Conservation (phyloP, 768 basidiomycete genomes). For the Leccinum uliginosum region DNA sequence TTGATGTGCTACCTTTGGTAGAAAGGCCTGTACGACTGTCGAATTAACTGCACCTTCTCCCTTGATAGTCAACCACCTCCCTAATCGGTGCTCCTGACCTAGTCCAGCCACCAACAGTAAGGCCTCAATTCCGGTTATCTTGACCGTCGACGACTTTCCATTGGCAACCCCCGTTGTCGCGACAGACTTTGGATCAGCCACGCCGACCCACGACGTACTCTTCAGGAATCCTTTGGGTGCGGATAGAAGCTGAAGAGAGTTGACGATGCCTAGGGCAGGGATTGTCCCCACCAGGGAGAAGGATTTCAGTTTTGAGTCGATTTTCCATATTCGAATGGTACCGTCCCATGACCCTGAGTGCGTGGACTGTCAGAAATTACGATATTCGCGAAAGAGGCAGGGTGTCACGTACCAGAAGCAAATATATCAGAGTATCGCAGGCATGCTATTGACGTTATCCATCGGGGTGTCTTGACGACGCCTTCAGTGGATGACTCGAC, state of each 20-base stretch:
- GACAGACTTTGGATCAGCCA: not conserved
- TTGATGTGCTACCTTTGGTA: constrained; percentile 26
- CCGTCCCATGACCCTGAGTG: constrained; percentile 90
- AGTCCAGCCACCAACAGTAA: constrained; percentile 73
- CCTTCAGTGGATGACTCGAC: constrained; percentile 70
- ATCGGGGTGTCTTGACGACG: constrained; percentile 71
- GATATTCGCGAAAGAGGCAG: not conserved
- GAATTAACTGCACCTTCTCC: constrained; percentile 70
- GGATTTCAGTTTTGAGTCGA: constrained; percentile 72
- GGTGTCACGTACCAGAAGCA: constrained; percentile 63
- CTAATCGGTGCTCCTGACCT: constrained; percentile 85
- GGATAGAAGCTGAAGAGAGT: constrained; percentile 79
- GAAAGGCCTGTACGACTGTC: constrained; percentile 58
- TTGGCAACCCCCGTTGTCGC: not conserved
- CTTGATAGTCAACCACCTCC: constrained; percentile 81
- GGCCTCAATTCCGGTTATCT: constrained; percentile 26
- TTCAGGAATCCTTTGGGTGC: constrained; percentile 42
- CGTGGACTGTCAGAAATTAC: constrained; percentile 3
- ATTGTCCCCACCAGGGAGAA: constrained; percentile 67
- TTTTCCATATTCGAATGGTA: constrained; percentile 83
- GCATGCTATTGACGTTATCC: constrained; percentile 83
- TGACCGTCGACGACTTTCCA: constrained; percentile 21
- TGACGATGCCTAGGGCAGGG: constrained; percentile 74
- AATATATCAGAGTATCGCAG: constrained; percentile 89
- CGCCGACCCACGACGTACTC: constrained; percentile 39